Conservation (phyloP, 208 protist species). For the Vickermania spadyakhi region DNA sequence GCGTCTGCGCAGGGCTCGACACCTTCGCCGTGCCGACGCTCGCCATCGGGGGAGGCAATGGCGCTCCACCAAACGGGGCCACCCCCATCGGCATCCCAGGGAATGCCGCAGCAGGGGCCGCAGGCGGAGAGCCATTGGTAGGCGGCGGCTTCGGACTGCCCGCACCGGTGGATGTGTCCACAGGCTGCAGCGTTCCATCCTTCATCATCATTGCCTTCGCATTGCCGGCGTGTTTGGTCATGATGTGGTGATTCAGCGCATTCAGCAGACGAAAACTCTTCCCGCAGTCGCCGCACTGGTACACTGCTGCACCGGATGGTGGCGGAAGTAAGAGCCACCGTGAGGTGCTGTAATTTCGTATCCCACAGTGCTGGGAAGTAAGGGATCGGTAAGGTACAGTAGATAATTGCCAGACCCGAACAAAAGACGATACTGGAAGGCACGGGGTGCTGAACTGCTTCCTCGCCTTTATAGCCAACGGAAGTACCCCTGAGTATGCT, state of each 20-base stretch:
- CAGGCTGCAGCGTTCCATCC: conserved; percentile 46
- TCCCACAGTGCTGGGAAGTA: no score
- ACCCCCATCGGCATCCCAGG: conserved; percentile 11
- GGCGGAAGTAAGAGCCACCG: no score
- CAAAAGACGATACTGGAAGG: no score
- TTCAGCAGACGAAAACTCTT: conserved; percentile 83
- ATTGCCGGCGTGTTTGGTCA: conserved; percentile 69
- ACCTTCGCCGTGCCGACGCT: neutral
- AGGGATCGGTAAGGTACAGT: no score
- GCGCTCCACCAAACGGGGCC: neutral
- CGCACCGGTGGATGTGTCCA: conserved; percentile 14
- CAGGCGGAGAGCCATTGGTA: conserved; percentile 3
- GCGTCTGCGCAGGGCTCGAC: neutral
- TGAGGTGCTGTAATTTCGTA: no score
- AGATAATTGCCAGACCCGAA: no score
- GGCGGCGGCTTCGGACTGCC: conserved; percentile 1
- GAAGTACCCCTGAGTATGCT: no score
- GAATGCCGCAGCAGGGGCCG: conserved; percentile 6
- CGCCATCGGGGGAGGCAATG: neutral
- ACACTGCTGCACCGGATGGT: conserved; percentile 12
- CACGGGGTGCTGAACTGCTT: no score
- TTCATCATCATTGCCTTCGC: conserved; percentile 47
- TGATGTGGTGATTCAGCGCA: conserved; percentile 84
- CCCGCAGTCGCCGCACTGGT: conserved; percentile 74
- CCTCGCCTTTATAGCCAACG: no score